Conservation (phyloP, 192 early-diverging fungal species). For the Gaertneriomyces sp. region DNA sequence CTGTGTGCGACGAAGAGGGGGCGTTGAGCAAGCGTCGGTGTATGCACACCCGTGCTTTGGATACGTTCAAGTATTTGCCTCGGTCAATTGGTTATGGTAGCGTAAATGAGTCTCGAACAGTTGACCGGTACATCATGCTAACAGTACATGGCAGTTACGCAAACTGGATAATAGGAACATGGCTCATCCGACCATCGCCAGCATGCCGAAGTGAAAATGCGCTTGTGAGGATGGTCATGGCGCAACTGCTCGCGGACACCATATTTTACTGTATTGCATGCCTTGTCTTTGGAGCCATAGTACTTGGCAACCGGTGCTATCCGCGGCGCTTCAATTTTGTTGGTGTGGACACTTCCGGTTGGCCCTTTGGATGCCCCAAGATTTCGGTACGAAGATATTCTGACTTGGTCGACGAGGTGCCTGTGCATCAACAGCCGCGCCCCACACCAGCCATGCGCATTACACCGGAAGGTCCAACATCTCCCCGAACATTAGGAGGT, state of each 20-base stretch:
- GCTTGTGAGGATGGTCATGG: conserved; percentile 14
- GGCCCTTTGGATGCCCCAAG: conserved; percentile 18
- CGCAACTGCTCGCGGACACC: conserved; percentile 13
- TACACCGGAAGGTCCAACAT: neutral
- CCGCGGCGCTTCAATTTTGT: neutral
- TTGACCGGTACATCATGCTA: neutral
- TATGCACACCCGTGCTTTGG: neutral
- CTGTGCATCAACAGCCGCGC: conserved; percentile 1
- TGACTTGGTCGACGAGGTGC: conserved; percentile 5
- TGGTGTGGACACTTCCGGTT: conserved; percentile 10
- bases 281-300: conserved; percentile 1
- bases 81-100: conserved; percentile 5
- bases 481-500: neutral
- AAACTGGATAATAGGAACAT: conserved; percentile 11
- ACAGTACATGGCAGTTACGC: neutral
- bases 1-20: neutral
- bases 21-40: neutral
- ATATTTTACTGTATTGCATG: conserved; percentile 18
- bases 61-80: conserved; percentile 7
- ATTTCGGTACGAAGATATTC: conserved; percentile 4
- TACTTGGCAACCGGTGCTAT: conserved; percentile 10
- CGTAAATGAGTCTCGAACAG: neutral
- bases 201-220: conserved; percentile 1
- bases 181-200: conserved; percentile 14
- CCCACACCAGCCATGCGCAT: neutral